These are phyloP conservation scores for Sabuloglossum arenarium DNA, from an alignment of 495 filamentous ascomycete species.

Conservation along the genomic window DNA sequence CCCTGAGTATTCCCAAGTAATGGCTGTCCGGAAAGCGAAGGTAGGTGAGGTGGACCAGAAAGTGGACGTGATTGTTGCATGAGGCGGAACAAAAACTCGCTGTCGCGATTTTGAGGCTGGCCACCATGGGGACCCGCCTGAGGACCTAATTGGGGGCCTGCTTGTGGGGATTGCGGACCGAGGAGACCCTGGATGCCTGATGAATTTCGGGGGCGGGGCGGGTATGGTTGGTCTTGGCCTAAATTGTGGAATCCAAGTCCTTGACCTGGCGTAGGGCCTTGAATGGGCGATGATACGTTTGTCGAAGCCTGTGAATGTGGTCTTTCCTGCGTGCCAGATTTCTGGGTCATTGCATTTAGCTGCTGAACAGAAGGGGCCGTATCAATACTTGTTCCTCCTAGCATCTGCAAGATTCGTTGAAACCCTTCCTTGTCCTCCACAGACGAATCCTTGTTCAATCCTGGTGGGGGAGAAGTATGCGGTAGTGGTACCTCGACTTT, in stretches of 20 bases:
- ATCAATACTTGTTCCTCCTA: slow-evolving; percentile 29
- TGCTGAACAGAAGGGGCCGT: not conserved
- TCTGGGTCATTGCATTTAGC: not conserved
- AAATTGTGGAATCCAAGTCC: not conserved
- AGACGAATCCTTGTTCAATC: slow-evolving; percentile 21
- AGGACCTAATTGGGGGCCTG: not conserved
- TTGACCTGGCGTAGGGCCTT: not conserved
- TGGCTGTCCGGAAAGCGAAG: not conserved
- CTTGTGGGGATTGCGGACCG: not conserved
- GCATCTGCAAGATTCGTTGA: slow-evolving; percentile 67
- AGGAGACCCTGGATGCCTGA: not conserved
- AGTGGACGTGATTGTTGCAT: slow-evolving; percentile 5
- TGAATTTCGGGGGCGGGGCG: not conserved
- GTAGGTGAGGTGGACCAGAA: not conserved
- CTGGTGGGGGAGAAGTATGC: slow-evolving; percentile 8
- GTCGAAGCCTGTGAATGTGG: not conserved
- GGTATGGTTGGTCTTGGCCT: not conserved
- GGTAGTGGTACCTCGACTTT: slow-evolving; percentile 10
- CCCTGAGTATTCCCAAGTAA: not conserved
- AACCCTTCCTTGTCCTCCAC: slow-evolving; percentile 78
- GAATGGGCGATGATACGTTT: not conserved
- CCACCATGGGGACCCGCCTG: not conserved
- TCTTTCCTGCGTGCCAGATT: not conserved
- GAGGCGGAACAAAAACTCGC: slow-evolving; percentile 6
- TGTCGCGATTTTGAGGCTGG: slow-evolving; percentile 1